Evolutionary conservation across 129 eudicot genomes (phyloP).

Genomic region (Dittrichia graveolens): DNA sequence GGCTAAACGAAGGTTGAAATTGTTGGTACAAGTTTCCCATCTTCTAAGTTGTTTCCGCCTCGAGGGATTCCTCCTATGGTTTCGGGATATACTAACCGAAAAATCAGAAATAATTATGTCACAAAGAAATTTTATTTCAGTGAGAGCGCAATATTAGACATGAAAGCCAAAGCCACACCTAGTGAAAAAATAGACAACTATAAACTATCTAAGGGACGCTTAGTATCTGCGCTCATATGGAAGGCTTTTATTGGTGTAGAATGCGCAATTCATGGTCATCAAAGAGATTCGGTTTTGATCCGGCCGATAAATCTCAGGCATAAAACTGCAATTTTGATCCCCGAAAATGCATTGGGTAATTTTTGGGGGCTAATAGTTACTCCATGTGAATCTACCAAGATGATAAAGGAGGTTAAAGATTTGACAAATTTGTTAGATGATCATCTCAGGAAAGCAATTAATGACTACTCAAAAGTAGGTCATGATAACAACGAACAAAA

Average conservation of each 20-base stretch:
- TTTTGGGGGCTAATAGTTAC: not conserved
- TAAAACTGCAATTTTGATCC: not conserved
- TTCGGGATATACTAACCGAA: not conserved
- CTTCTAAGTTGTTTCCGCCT: slow-evolving; percentile 10
- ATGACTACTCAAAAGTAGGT: not conserved
- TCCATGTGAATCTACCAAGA: not conserved
- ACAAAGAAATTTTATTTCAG: slow-evolving; percentile 14
- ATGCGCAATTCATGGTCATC: not conserved
- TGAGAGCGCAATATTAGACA: slow-evolving; percentile 10
- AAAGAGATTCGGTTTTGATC: not conserved
- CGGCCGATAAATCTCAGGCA: not conserved
- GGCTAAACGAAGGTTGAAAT: no score
- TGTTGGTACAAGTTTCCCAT: not conserved
- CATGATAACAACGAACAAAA: not conserved
- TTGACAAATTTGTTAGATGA: not conserved
- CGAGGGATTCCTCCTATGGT: not conserved
- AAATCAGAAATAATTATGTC: not conserved
- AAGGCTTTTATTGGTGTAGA: not conserved
- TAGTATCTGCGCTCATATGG: not conserved
- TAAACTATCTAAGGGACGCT: slow-evolving; percentile 2
- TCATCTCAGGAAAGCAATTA: not conserved
- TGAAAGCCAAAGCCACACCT: not conserved
- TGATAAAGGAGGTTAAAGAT: not conserved
- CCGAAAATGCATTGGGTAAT: slow-evolving; percentile 12
- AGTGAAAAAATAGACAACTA: not conserved